Base-by-base conservation (phyloP, 768 basidiomycete genomes). In the Boletellus ananiceps region DNA sequence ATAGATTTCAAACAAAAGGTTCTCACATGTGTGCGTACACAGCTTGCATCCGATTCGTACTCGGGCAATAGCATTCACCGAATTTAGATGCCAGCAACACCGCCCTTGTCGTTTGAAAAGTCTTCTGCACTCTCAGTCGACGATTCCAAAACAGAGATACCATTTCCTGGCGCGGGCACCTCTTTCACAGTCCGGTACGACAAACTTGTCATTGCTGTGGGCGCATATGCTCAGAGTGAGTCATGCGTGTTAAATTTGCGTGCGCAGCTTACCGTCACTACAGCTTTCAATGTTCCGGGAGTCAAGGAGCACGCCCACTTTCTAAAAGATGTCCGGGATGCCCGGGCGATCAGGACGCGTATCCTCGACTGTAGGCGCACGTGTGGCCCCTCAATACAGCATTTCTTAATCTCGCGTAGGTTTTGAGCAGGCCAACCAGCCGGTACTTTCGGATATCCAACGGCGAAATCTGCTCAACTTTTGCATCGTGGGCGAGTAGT, bases 401-500 rank as follows among this genome's bases (percentile, higher is more conserved):
- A 35, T 29, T 31, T 50, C 31, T 42, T 14, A 49, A 39, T 32
- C 12, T 12, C 15, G 2, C 34, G 0, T 53, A 81, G 84, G 85
- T 62, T 90, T 94, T 50, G 91, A 93, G 61, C 86, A 90, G 59
- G 92, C 92, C 2, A 84, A 83, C 57, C 85, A 90, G 56, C 92
- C 91, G 0, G 82, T 76, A 2, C 69, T 90, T 13, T 80, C 86
- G 1, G 90, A 91, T 49, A 69, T 78, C 34, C 82, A 94, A 56
- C 80, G 88, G 42, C 72, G 82, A 47, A 82, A 84, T 51, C 69
- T 94, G 12, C 78, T 94, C 19, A 84, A 89, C 54, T 94, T 94
- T 61, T 91, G 88, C 52, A 81, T 94, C 41, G 90, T 93, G 40
- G 93, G 92, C 69, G 68, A 59, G 79, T 66, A 34, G 2, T 5